These are phyloP conservation scores for Sicyos edulis DNA, from an alignment of 306 rosid genomes.

Conservation along the genomic window DNA sequence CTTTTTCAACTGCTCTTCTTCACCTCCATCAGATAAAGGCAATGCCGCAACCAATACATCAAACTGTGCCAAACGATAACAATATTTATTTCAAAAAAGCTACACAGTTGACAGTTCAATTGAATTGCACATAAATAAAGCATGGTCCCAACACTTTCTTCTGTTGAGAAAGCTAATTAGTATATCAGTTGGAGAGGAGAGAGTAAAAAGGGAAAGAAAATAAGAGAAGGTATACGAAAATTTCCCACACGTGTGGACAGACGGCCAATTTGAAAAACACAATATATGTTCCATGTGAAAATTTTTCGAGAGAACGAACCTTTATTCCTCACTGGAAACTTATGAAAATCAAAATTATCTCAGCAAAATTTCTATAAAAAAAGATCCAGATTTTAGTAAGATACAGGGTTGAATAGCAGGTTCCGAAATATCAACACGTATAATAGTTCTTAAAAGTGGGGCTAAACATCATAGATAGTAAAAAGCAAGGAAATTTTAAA, in stretches of 20 bases:
- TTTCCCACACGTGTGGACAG: neutral
- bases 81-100: neutral
- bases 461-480: neutral
- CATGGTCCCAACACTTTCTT: neutral
- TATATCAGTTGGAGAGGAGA: neutral
- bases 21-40: constrained; percentile 68
- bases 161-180: neutral
- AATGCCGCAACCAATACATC: constrained; percentile 79
- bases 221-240: neutral
- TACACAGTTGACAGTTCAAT: constrained; percentile 15
- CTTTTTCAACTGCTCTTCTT: constrained; percentile 68
- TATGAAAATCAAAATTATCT: neutral
- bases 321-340: neutral
- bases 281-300: neutral
- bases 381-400: neutral
- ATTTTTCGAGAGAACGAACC: neutral
- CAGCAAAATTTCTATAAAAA: neutral
- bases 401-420: neutral
- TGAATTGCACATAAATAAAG: constrained; percentile 16
- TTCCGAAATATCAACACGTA: neutral
- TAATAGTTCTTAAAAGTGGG: neutral
- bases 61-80: constrained; percentile 41
- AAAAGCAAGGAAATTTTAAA: neutral
- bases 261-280: neutral
- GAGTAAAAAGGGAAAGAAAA: neutral